A percentile compares a stretch with the other conserved stretches of the same genome.
Evolutionary conservation across 257 asterid genomes (phyloP).

Genomic region (Eustoma russellianum): DNA sequence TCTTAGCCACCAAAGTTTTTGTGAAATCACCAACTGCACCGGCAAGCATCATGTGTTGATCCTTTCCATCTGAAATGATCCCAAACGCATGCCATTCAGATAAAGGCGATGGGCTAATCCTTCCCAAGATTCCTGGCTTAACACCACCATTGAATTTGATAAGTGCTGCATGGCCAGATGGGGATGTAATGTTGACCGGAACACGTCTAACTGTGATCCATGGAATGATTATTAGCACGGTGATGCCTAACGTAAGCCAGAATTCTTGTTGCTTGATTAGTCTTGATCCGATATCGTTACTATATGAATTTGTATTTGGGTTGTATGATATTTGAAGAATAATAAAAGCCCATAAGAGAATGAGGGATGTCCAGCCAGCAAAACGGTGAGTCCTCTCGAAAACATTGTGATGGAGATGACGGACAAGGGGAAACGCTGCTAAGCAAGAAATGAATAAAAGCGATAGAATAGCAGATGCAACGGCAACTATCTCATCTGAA

Average conservation of each 20-base stretch:
- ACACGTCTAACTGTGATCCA: constrained; percentile 43
- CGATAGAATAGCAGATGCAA: constrained; percentile 31
- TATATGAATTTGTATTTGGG: constrained; percentile 12
- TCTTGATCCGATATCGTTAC: background rate
- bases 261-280: constrained; percentile 32
- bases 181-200: constrained; percentile 30
- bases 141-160: constrained; percentile 47
- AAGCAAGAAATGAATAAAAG: constrained; percentile 34
- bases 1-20: constrained; percentile 27
- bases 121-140: constrained; percentile 39
- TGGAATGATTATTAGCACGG: constrained; percentile 28
- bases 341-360: constrained; percentile 40
- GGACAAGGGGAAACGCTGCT: constrained; percentile 53
- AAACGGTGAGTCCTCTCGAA: constrained; percentile 52
- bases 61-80: constrained; percentile 41
- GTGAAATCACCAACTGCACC: constrained; percentile 65
- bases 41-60: constrained; percentile 50
- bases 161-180: constrained; percentile 52
- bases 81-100: constrained; percentile 71
- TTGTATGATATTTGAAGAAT: constrained; percentile 28
- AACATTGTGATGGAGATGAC: constrained; percentile 62
- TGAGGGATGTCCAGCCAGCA: constrained; percentile 39
- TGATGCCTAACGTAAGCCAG: constrained; percentile 34
- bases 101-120: constrained; percentile 52
- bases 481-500: constrained; percentile 24